phyloP scores from a whole-genome alignment of 192 early-diverging fungal genomes.

The Spinellus fusiger region DNA sequence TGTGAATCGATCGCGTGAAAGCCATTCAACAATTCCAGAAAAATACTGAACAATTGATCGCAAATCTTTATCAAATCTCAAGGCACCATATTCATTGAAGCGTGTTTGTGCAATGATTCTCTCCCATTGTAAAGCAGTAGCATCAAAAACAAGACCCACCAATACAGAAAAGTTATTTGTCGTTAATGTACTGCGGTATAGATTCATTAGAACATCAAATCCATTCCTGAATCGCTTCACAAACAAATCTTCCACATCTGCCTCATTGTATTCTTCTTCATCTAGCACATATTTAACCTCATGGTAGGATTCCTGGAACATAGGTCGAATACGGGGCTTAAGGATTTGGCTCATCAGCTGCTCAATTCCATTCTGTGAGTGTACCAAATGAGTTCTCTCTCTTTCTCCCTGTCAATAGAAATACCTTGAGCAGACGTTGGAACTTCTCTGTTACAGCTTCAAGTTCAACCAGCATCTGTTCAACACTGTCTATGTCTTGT shows the following conservation, averaged over 20 bases:
- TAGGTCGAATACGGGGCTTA: slow-evolving; percentile 70
- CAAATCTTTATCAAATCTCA: slow-evolving; percentile 91
- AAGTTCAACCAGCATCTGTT: slow-evolving; percentile 52
- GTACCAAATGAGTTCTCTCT: background rate
- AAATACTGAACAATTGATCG: slow-evolving; percentile 65
- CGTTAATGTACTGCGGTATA: slow-evolving; percentile 50
- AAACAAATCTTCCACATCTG: slow-evolving; percentile 75
- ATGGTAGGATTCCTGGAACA: slow-evolving; percentile 75
- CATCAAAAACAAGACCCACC: slow-evolving; percentile 61
- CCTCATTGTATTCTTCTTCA: slow-evolving; percentile 88
- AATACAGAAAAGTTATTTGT: slow-evolving; percentile 63
- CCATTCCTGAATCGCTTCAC: slow-evolving; percentile 74
- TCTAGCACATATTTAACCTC: slow-evolving; percentile 87
- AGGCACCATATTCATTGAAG: slow-evolving; percentile 89
- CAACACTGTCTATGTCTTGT: slow-evolving; percentile 44
- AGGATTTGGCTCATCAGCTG: slow-evolving; percentile 75
- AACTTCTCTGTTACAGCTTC: slow-evolving; percentile 57
- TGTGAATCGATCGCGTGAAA: slow-evolving; percentile 70
- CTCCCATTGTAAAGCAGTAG: slow-evolving; percentile 79
- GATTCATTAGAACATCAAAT: slow-evolving; percentile 38
- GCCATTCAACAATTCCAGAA: slow-evolving; percentile 50
- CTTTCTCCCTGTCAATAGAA: background rate
- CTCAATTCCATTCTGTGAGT: slow-evolving; percentile 50
- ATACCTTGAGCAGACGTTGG: slow-evolving; percentile 58
- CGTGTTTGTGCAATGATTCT: slow-evolving; percentile 75